phyloP scores from a whole-genome alignment of 192 early-diverging fungal genomes.

The Podila horticola region DNA sequence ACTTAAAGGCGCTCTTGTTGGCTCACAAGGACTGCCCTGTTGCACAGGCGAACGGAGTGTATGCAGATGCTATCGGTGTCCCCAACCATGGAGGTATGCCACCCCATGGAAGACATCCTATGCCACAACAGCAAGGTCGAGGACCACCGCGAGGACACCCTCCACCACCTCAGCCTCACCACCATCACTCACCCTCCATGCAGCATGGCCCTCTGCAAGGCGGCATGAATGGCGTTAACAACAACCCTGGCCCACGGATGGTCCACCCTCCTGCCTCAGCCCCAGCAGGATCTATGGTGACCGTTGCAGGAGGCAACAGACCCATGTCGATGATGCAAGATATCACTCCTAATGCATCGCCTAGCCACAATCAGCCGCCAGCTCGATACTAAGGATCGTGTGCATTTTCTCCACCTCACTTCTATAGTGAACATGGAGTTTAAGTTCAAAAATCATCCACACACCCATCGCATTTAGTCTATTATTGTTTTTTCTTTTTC shows the following conservation, averaged over 20 bases:
- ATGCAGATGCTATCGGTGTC: slow-evolving; percentile 22
- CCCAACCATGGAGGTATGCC: slow-evolving; percentile 1
- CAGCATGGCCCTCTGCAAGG: slow-evolving; percentile 12
- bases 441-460: too few relatives aligned
- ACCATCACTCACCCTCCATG: slow-evolving; percentile 10
- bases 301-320: slow-evolving; percentile 13
- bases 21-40: slow-evolving; percentile 83
- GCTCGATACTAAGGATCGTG: slow-evolving; percentile 16
- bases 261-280: not conserved
- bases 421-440: too few relatives aligned
- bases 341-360: slow-evolving; percentile 44
- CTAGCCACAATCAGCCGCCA: slow-evolving; percentile 30
- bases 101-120: slow-evolving; percentile 4
- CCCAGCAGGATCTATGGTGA: slow-evolving; percentile 7
- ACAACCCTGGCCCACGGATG: slow-evolving; percentile 19
- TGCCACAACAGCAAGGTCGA: slow-evolving; percentile 13
- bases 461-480: too few relatives aligned
- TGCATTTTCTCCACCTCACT: too few relatives aligned
- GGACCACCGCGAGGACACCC: slow-evolving; percentile 8
- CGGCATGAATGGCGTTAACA: not conserved
- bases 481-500: too few relatives aligned
- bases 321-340: slow-evolving; percentile 54
- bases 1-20: slow-evolving; percentile 77
- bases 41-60: slow-evolving; percentile 70
- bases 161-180: slow-evolving; percentile 12